Evolutionary conservation across 768 basidiomycete species (phyloP), one percentile per base, ranked within the genome.

Genomic region (Postia placenta): DNA sequence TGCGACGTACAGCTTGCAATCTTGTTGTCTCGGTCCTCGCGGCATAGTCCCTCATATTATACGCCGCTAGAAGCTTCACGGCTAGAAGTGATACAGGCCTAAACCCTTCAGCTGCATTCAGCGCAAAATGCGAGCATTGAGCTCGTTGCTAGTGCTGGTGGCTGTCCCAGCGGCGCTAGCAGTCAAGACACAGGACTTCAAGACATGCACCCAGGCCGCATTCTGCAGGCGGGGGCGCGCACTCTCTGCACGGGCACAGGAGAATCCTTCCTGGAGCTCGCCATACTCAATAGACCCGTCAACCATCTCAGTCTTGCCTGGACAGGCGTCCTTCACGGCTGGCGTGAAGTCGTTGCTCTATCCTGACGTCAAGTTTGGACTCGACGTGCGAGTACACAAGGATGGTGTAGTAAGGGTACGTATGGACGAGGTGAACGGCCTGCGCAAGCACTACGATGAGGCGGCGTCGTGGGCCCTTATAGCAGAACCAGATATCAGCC

Each of bases 211-310:
- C n/a, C 91, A 98, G 67, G 80, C 92, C 0, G 93, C 89, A 17
- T 98, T 99, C 69, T 98, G 96, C 72, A 80, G 90, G n/a, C 69
- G 86, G 39, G 92, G 93, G 45, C 83, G 95, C 41, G 87, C 86
- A 0, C 79, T 99, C 39, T 79, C 92, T 50, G 71, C 76, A 7
- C 81, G 91, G 41, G 87, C 90, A 4, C 71, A 71, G 35, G 79
- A 78, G 46, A 73, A 75, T 6, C 64, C 71, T 11, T 66, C 73
- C 3, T 97, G 93, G 88, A 72, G 67, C 33, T 96, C 94, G 0
- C 95, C 95, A 1, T 99, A 98, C 72, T 80, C 84, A 2, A 63
- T 97, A 22, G 78, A 84, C 48, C 63, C 77, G 4, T 62, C 71
- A 11, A 74, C 79, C n/a, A 62, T 89, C 47, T 56, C 73, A 42